phyloP scores from a whole-genome alignment of 1,139 yeast genomes.

The Saccharomycopsis crataegensis region DNA sequence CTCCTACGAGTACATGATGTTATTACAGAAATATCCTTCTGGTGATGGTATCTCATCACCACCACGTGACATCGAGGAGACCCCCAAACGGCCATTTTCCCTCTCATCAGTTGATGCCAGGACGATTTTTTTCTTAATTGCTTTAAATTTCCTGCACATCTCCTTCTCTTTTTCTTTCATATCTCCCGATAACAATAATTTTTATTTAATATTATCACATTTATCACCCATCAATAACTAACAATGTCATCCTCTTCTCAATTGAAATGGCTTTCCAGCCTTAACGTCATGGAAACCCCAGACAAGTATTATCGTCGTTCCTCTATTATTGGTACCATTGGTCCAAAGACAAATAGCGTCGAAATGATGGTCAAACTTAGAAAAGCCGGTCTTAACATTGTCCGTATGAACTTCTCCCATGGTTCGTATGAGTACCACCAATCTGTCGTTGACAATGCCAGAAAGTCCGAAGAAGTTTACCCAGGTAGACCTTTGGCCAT shows the following conservation, averaged over 20 bases:
- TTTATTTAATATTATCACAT: no score
- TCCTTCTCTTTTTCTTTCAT: no score
- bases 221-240: background rate
- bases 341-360: slow-evolving; percentile 90
- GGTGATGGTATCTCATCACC: no score
- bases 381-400: slow-evolving; percentile 96
- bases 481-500: slow-evolving; percentile 96
- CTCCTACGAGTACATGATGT: no score
- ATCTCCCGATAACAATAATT: no score
- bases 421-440: slow-evolving; percentile 97
- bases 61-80: no score
- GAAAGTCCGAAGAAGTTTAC: slow-evolving; percentile 83
- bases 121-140: no score
- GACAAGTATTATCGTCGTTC: slow-evolving; percentile 87
- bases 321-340: slow-evolving; percentile 96
- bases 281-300: slow-evolving; percentile 74
- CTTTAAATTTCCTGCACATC: no score
- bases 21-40: no score
- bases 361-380: slow-evolving; percentile 82
- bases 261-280: slow-evolving; percentile 74
- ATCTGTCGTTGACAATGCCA: slow-evolving; percentile 90
- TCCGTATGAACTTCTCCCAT: slow-evolving; percentile 98
- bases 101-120: no score
- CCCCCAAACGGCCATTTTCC: no score
- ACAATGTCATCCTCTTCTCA: slow-evolving; percentile 21